Conservation (phyloP, 768 basidiomycete species). For the Antrodiella citrinella region DNA sequence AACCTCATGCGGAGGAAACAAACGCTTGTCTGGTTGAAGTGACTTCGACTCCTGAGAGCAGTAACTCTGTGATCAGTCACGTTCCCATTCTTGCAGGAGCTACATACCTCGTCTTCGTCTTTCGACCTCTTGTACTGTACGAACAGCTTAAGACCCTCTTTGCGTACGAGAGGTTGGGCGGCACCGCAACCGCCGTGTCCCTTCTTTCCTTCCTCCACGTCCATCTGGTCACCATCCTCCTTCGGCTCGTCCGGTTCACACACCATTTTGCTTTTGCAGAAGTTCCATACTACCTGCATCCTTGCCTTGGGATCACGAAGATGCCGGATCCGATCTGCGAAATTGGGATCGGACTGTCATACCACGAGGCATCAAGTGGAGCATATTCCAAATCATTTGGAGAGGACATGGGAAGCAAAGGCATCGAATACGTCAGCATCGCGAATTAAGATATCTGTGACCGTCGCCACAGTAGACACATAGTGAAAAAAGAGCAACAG, state of each 20-base stretch:
- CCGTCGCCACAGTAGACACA: conserved; percentile 22
- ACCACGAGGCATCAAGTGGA: conserved; percentile 6
- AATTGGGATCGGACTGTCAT: conserved; percentile 73
- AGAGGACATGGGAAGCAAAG: conserved; percentile 32
- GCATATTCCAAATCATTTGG: conserved; percentile 8
- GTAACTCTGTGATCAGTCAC: conserved; percentile 4
- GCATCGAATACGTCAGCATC: conserved; percentile 55
- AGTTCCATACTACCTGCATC: conserved; percentile 78
- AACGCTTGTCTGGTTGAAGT: conserved; percentile 72
- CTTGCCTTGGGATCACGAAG: conserved; percentile 80
- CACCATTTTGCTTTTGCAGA: conserved; percentile 80
- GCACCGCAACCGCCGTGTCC: conserved; percentile 98
- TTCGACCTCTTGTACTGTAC: conserved; percentile 92
- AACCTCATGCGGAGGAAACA: conserved; percentile 81
- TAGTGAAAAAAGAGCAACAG: conserved; percentile 39
- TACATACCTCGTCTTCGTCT: conserved; percentile 87
- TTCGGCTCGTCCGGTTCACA: conserved; percentile 89
- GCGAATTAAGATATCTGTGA: conserved; percentile 28
- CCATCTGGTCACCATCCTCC: conserved; percentile 71
- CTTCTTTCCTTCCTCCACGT: conserved; percentile 68
- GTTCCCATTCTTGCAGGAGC: conserved; percentile 1
- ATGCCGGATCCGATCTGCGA: conserved; percentile 83
- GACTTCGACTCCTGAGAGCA: conserved; percentile 63
- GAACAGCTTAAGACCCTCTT: conserved; percentile 93
- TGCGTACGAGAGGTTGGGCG: conserved; percentile 79